Base-by-base conservation (phyloP, 805 yeast species). In the Kodamaea lidongshanica region DNA sequence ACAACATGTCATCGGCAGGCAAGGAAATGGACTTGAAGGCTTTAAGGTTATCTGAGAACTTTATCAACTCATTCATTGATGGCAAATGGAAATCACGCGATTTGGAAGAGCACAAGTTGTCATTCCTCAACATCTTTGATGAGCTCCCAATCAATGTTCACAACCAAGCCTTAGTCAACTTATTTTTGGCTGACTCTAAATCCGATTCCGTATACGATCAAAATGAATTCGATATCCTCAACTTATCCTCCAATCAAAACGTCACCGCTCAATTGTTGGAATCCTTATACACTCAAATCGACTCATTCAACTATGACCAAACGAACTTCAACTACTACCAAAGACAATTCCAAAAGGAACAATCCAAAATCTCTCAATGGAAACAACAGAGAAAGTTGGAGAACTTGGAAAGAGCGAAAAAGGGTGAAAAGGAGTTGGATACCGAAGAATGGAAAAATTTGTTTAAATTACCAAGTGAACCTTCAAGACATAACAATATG, bases 241-340 rank as follows among this genome's bases (percentile, higher is more conserved):
- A 60, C 43, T 59, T 65, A 41, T 56, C 61, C 25, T 56, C 68
- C 14, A 64, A 63, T 48, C 64, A 62, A 39, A 58, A 59, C 44
- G 61, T 56, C 37, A 62, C 69, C 25, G 58, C 66, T 12, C 68
- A 65, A 44, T 58, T 65, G 39, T 72, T 77, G 37, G 88, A 81
- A 49, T 70, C 71, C 27, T 65, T 82, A 41, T 69, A 74, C 50
- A 78, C 74, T 38, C 73, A 84, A 30, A 69, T 83, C 23, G 92
- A 83, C 54, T 77, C 79, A 28, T 77, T 74, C 61, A 79, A 78
- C 61, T 78, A 78, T 53, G 87, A 79, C 52, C 83, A 80, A 53
- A 78, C 79, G 43, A 82, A 78, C 58, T 77, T 79, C 67, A 79
- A 81, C 65, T 82, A 79, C 59, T 81, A 74, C 64, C 92, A 82